Percentiles rank a stretch among this genome's conserved stretches.
These are phyloP conservation scores for Pythium brassicae DNA, from an alignment of 352 stramenopile genomes.

Conservation along the genomic window DNA sequence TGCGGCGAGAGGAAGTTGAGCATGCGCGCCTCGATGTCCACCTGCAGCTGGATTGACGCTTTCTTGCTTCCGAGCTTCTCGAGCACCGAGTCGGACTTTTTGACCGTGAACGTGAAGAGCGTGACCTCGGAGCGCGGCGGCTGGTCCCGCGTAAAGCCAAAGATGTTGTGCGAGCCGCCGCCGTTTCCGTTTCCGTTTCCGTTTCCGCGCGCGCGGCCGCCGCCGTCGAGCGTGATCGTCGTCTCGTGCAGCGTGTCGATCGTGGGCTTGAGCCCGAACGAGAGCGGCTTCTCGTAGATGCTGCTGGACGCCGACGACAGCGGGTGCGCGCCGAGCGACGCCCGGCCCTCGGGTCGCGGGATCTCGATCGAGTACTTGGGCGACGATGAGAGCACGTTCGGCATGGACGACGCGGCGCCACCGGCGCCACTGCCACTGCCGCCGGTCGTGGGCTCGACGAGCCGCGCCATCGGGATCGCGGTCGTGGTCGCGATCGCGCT, in stretches of 20 bases:
- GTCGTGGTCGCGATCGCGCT: not conserved
- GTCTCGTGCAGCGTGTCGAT: slow-evolving; percentile 26
- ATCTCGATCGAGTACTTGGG: slow-evolving; percentile 67
- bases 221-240: slow-evolving; percentile 50
- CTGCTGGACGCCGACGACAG: slow-evolving; percentile 6
- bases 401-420: slow-evolving; percentile 10
- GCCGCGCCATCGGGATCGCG: slow-evolving; percentile 11
- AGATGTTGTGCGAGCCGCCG: slow-evolving; percentile 76
- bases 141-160: slow-evolving; percentile 55
- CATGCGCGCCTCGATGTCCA: slow-evolving; percentile 81
- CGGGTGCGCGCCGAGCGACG: slow-evolving; percentile 42
- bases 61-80: slow-evolving; percentile 81
- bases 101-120: slow-evolving; percentile 84
- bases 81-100: slow-evolving; percentile 81
- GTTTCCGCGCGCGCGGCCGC: slow-evolving; percentile 52
- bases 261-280: slow-evolving; percentile 25
- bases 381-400: slow-evolving; percentile 19
- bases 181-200: too few relatives aligned
- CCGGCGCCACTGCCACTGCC: slow-evolving; percentile 10
- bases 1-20: slow-evolving; percentile 79
- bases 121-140: slow-evolving; percentile 60
- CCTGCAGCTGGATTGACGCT: slow-evolving; percentile 75
- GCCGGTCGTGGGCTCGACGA: slow-evolving; percentile 7
- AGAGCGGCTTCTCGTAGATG: slow-evolving; percentile 24
- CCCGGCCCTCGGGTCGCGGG: slow-evolving; percentile 33